Evolutionary conservation across 192 early-diverging fungal species (phyloP).

Genomic region (Coemansia sp.): DNA sequence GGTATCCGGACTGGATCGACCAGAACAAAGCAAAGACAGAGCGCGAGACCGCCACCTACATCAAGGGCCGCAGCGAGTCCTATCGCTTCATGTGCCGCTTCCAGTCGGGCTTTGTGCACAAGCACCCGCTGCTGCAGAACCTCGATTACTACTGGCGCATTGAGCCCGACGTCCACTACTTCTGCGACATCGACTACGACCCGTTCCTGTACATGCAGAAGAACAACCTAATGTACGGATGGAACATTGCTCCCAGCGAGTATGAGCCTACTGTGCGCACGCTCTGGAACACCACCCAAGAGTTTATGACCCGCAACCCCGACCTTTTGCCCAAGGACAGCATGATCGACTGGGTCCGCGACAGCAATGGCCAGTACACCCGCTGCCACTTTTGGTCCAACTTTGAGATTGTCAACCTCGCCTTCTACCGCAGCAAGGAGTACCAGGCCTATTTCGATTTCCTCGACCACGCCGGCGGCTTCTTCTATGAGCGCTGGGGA

Average conservation of each 20-base stretch:
- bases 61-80: conserved; percentile 34
- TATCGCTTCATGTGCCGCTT: conserved; percentile 45
- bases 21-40: conserved; percentile 27
- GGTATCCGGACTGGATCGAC: conserved; percentile 43
- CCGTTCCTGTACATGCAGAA: conserved; percentile 53
- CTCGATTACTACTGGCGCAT: conserved; percentile 57
- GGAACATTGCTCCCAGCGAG: conserved; percentile 51
- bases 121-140: conserved; percentile 49
- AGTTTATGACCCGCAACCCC: conserved; percentile 51
- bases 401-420: conserved; percentile 75
- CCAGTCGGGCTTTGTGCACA: conserved; percentile 49
- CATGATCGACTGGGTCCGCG: conserved; percentile 48
- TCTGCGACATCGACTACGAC: conserved; percentile 53
- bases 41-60: conserved; percentile 19
- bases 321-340: conserved; percentile 48
- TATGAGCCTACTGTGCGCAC: conserved; percentile 52
- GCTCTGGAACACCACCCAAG: conserved; percentile 35
- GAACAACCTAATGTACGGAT: conserved; percentile 48
- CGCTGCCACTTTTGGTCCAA: conserved; percentile 74
- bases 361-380: conserved; percentile 39
- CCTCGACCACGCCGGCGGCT: conserved; percentile 68
- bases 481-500: conserved; percentile 78
- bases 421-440: conserved; percentile 57
- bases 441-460: conserved; percentile 62
- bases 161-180: conserved; percentile 53